Conservation (phyloP, 2,329 filamentous ascomycete species). For the Amphichorda felina region DNA sequence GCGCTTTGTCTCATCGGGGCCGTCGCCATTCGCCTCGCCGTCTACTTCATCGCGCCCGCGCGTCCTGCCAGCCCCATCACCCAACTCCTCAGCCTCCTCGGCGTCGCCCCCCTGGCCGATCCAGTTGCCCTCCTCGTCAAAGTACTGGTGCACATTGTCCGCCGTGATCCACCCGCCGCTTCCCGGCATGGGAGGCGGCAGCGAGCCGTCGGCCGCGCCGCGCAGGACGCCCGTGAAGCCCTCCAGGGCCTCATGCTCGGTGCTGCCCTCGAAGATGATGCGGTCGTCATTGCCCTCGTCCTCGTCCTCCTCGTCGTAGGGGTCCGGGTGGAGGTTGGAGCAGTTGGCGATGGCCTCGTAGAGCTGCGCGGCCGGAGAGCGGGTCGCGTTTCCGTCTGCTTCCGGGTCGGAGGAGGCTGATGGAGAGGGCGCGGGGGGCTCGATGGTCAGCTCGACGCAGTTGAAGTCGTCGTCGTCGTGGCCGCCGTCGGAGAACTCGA, state of each 20-base stretch:
- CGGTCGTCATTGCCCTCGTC: conserved; percentile 44
- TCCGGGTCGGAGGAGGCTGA: conserved; percentile 6
- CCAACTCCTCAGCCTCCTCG: conserved; percentile 37
- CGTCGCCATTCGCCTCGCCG: conserved; percentile 28
- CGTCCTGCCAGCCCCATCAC: conserved; percentile 52
- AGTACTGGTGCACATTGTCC: conserved; percentile 78
- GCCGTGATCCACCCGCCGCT: conserved; percentile 81
- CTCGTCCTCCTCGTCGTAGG: conserved; percentile 44
- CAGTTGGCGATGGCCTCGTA: conserved; percentile 63
- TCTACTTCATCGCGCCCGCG: conserved; percentile 42
- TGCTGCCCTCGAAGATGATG: conserved; percentile 42
- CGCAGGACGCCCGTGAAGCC: conserved; percentile 43
- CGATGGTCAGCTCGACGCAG: conserved; percentile 55
- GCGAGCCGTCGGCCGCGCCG: conserved; percentile 32
- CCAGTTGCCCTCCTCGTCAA: conserved; percentile 74
- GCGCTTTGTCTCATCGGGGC: conserved; percentile 28
- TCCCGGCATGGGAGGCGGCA: conserved; percentile 59
- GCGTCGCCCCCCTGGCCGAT: conserved; percentile 34
- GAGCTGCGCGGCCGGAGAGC: conserved; percentile 25
- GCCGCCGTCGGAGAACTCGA: conserved; percentile 49
- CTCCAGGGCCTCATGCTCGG: conserved; percentile 39
- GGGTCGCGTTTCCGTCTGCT: conserved; percentile 8
- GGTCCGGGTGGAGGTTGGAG: conserved; percentile 66
- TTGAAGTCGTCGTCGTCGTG: conserved; percentile 52
- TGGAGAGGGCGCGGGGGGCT: conserved; percentile 30